phyloP scores from a whole-genome alignment of 257 asterid genomes.

The Linaria vulgaris region DNA sequence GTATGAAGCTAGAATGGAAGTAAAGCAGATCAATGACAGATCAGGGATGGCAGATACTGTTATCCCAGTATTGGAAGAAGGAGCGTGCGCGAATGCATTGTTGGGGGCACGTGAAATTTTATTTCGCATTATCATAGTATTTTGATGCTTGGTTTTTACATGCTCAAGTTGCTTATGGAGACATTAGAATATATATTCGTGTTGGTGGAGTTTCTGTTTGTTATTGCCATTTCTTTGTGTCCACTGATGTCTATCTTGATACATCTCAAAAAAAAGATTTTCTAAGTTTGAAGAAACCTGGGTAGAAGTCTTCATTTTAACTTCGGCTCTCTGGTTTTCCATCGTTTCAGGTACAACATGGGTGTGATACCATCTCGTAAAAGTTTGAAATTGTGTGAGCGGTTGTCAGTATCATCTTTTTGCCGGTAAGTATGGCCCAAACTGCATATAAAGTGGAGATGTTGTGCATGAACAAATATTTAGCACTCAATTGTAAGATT shows the following conservation, averaged over 20 bases:
- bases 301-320: neutral
- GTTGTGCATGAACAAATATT: neutral
- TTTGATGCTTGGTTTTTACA: neutral
- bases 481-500: conserved; percentile 2
- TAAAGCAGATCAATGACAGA: neutral
- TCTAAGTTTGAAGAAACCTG: no score
- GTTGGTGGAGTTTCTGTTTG: neutral
- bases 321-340: neutral
- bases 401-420: conserved; percentile 74
- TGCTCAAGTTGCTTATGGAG: neutral
- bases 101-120: neutral
- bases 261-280: no score
- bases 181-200: conserved; percentile 1
- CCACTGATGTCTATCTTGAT: neutral
- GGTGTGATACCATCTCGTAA: conserved; percentile 84
- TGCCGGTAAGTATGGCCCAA: conserved; percentile 57
- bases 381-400: conserved; percentile 84
- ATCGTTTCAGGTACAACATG: conserved; percentile 76
- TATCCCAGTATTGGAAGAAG: neutral
- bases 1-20: no score
- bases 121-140: conserved; percentile 3
- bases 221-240: neutral
- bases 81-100: neutral
- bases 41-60: neutral
- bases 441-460: conserved; percentile 10